A percentile compares a stretch with the other conserved stretches of the same genome.
Conservation (phyloP, 2,329 filamentous ascomycete genomes). For the Exophiala phaeomuriformis region DNA sequence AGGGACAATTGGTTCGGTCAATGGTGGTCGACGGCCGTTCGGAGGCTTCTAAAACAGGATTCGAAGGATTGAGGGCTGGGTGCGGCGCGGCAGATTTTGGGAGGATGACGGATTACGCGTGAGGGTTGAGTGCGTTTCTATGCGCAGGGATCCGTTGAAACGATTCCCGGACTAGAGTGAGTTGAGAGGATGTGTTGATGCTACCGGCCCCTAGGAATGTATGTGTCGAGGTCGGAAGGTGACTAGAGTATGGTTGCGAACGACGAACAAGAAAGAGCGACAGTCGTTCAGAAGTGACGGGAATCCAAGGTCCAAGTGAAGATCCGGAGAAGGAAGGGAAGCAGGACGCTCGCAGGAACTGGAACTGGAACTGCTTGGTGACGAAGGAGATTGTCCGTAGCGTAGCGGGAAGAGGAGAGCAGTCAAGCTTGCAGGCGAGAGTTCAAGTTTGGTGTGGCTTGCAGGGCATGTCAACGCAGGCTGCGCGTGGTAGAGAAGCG, state of each 20-base stretch:
- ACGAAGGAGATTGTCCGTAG: conserved; percentile 9
- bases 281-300: conserved; percentile 17
- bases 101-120: conserved; percentile 14
- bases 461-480: not conserved
- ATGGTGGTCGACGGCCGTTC: not conserved
- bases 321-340: conserved; percentile 1
- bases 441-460: not conserved
- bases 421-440: not conserved
- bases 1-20: not conserved
- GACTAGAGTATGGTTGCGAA: not conserved
- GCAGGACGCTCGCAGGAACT: no score
- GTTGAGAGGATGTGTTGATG: conserved; percentile 3
- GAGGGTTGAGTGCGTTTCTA: not conserved
- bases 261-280: conserved; percentile 27
- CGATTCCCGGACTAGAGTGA: conserved; percentile 5
- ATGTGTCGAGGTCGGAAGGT: not conserved
- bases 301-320: conserved; percentile 3
- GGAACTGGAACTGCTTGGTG: not conserved
- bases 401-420: not conserved
- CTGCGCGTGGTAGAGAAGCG: not conserved
- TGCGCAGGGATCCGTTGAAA: conserved; percentile 20
- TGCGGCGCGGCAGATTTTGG: conserved; percentile 4
- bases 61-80: conserved; percentile 13
- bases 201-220: not conserved
- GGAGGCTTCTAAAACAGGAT: conserved; percentile 13